Conservation (phyloP, 441 rosid genomes). For the Populus hybrid region DNA sequence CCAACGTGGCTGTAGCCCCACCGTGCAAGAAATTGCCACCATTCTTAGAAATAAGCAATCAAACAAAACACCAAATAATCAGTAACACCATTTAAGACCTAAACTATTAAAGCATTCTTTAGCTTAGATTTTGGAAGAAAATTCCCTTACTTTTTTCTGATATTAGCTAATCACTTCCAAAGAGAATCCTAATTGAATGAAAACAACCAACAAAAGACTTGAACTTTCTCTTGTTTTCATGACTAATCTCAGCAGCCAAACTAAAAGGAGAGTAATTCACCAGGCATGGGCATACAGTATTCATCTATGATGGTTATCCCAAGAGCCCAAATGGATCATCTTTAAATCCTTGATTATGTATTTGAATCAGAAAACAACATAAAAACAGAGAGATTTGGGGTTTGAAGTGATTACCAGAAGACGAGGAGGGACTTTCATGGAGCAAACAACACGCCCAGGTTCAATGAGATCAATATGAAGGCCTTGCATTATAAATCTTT, state of each 20-base stretch:
- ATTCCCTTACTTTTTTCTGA: background rate
- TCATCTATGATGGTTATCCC: background rate
- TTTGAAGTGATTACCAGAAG: slow-evolving; percentile 43
- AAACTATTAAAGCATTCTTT: background rate
- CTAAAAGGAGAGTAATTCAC: background rate
- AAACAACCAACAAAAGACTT: background rate
- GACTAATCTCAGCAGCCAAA: background rate
- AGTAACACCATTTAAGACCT: background rate
- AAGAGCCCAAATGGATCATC: background rate
- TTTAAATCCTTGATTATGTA: background rate
- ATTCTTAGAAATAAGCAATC: slow-evolving; percentile 36
- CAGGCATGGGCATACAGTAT: background rate
- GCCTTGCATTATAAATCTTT: slow-evolving; percentile 58
- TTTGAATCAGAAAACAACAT: background rate
- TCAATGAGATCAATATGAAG: slow-evolving; percentile 54
- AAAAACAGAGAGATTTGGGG: background rate
- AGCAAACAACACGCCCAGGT: slow-evolving; percentile 71
- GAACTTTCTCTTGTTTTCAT: background rate
- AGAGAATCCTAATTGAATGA: background rate
- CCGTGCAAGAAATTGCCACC: slow-evolving; percentile 84
- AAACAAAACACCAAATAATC: background rate
- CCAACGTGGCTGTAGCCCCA: slow-evolving; percentile 89
- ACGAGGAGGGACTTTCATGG: slow-evolving; percentile 76
- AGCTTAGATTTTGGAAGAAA: background rate
- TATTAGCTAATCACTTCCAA: background rate